Conservation (phyloP, 2,329 filamentous ascomycete genomes). For the Diaporthe caulivora region DNA sequence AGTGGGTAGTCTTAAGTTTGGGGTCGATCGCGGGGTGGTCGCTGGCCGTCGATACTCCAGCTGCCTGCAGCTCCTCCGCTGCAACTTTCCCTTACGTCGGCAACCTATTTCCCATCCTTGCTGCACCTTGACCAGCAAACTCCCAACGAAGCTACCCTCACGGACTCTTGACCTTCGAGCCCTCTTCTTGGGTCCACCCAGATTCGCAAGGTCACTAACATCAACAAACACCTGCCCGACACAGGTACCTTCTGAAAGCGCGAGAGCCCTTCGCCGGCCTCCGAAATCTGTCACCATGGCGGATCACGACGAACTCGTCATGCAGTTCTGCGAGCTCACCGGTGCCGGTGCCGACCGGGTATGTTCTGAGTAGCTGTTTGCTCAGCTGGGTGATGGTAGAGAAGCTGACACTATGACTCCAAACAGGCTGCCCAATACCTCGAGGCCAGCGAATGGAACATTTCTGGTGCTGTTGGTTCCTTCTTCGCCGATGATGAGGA, state of each 20-base stretch:
- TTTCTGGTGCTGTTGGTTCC: slow-evolving; percentile 71
- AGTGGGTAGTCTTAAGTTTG: neutral
- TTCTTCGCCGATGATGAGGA: slow-evolving; percentile 72
- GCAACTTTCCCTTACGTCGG: neutral
- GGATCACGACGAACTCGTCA: slow-evolving; percentile 58
- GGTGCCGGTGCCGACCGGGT: slow-evolving; percentile 62
- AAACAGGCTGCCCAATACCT: slow-evolving; percentile 76
- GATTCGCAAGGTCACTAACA: neutral
- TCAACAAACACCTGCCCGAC: neutral
- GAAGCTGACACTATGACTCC: neutral
- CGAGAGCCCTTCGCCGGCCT: neutral
- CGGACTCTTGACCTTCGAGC: neutral
- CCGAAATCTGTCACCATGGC: slow-evolving; percentile 50
- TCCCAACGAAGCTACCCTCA: neutral
- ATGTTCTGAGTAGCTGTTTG: slow-evolving; percentile 38
- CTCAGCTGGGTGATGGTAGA: neutral
- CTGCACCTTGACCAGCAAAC: neutral
- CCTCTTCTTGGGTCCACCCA: neutral
- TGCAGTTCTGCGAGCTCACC: slow-evolving; percentile 70
- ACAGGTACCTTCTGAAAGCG: neutral
- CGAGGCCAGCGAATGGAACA: slow-evolving; percentile 73
- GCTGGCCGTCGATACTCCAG: slow-evolving; percentile 24
- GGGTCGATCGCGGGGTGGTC: slow-evolving; percentile 25
- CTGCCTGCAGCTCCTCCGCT: slow-evolving; percentile 20
- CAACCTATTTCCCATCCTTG: neutral